Evolutionary conservation across 805 yeast genomes (phyloP), one percentile per base, ranked within the genome.

Genomic region (Nakazawaea pomicola): DNA sequence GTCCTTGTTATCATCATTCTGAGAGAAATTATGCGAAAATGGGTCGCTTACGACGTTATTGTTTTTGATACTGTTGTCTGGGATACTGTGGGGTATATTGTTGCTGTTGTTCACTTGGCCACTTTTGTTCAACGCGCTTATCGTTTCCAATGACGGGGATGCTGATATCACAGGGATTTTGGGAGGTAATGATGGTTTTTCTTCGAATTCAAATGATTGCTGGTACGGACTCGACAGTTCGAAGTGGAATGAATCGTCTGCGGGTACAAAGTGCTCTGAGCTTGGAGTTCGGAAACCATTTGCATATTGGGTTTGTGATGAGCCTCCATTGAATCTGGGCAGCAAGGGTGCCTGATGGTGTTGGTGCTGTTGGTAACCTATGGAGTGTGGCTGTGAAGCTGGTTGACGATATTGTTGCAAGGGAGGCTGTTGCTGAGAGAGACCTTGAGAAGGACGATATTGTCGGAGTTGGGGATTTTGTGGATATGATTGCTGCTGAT

Each of bases 151-250:
- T 3, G 44, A 40, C 15, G 36, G 40, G 15, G 39, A 21, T 3
- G 44, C 40, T 15, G 29, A 28, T 3, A 36, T 31, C 10, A 41
- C 30, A 14, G 44, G 44, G 8, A 41, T 31, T 25, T 41, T 36
- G 3, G 44, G 44, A 5, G 44, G 44, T 19, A 36, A 24, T 10
- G 27, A 29, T 19, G 39, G 39, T 9, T 19, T 28, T 4, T 19
- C 10, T 36, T 36, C 27, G 10, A 16, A 11, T 14, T 24, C 29
- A 20, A 32, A 20, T 12, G 29, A n/a, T 11, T 14, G 33, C 14
- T 30, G 12, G 7, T 15, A 16, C 17, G 17, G 33, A 12, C 11
- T 12, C 33, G 36, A 33, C n/a, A 8, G 32, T 25, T 27, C 32
- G 14, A 36, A 6, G n/a, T n/a, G n/a, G n/a, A n/a, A n/a, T n/a